Evolutionary conservation across 805 yeast species (phyloP), one percentile per base, ranked within the genome.

Genomic region (Yarrowia sp.): DNA sequence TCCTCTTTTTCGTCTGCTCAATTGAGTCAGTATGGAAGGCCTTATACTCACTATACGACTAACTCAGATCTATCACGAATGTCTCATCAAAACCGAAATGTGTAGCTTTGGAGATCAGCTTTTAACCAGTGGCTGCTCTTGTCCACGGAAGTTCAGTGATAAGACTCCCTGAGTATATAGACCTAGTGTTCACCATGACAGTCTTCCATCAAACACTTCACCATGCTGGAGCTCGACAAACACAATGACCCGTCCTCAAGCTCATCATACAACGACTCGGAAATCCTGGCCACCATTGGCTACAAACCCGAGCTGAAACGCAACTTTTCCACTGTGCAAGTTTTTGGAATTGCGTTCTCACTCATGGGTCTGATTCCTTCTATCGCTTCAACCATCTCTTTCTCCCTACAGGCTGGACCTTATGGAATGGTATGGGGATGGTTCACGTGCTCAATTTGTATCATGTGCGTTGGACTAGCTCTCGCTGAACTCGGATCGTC

Each of bases 301-400:
- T 42, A 42, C 45, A 42, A n/a, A 16, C 45, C 45, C 16, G 45
- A 42, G 45, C 14, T 42, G 48, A 43, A 16, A 16, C 26, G 22
- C 48, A 43, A 43, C 48, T 43, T 43, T 22, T 43, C 26, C 22
- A 43, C 26, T 0, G 26, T 43, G 5, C 22, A 43, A 10, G 22
- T 16, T 8, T 16, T 16, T 16, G 26, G 45, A 2, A 42, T 42
- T 5, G 45, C 45, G 19, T 42, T 42, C 19, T 42, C 45, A 7
- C 45, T 42, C 45, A 42, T 42, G 45, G 45, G 45, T n/a, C 19
- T 42, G 45, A n/a, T 42, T 9, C 45, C 45, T 10, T 42, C 45
- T 1, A 42, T 42, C 9, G 45, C 45, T 2, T 42, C 45, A 1
- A 42, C 45, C 45, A 5, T 42, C 19, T 2, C 45, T 5, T 42